Base-by-base conservation (phyloP, 176 grass and related monocot genomes). In the Bonia amplexicaulis region DNA sequence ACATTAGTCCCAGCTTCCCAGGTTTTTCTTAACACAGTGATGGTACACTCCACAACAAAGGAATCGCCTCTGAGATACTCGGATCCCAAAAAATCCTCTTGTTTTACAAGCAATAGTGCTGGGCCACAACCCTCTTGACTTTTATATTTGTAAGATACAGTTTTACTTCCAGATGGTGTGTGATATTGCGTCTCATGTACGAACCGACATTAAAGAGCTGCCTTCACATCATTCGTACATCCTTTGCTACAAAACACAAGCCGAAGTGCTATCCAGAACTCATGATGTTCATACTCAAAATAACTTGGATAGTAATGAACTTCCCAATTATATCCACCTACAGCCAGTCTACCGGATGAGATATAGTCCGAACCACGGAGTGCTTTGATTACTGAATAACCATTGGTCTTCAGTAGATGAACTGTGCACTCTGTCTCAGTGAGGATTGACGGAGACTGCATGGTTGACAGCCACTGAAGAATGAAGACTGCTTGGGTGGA, bases 321-420 rank as follows among this genome's bases (percentile, higher is more conserved):
- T 54, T 49, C 47, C 82, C 71, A 84, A 48, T 84, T 58, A 75
- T 53, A 84, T 75, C 71, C 71, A 52, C 9, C 82, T 11, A 22
- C 71, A 4, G 17, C 16, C 47, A 26, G 64, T 42, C 20, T 39
- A n/a, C 60, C 46, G 2, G 17, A 66, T 16, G 60, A 84, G 71
- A 66, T 66, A 41, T 75, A 75, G 17, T 66, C 20, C 2, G 45
- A 53, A 33, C 71, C 11, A 27, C 0, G 0, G 46, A 76, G 33
- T 63, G 23, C 33, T 76, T 27, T 84, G 60, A n/a, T 84, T 66
- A 3, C 9, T 12, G 71, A 76, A 54, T 66, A 84, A 26, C 9
- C 62, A 51, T 65, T 49, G 14, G 75, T 54, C 33, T 75, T 75
- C 22, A 84, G 20, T 44, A 52, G 19, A 29, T 84, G 58, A 53